A percentile compares a stretch with the other conserved stretches of the same genome.
These are phyloP conservation scores for Sinapis alba DNA, from an alignment of 441 rosid genomes.

Conservation along the genomic window DNA sequence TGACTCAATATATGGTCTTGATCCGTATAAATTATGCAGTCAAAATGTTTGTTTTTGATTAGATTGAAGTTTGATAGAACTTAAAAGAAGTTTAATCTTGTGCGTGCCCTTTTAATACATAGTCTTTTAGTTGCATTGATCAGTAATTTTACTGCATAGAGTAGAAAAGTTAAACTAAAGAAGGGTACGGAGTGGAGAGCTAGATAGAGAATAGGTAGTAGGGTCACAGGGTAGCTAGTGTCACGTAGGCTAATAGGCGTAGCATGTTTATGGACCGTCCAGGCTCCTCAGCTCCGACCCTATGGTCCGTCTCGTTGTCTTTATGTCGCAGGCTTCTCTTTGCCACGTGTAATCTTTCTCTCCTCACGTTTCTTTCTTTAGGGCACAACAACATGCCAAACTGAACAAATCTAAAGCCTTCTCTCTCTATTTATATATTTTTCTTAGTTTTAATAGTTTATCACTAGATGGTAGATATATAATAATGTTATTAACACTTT, in stretches of 20 bases:
- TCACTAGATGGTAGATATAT: background rate
- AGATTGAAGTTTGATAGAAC: background rate
- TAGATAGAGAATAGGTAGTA: constrained; percentile 34
- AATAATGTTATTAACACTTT: background rate
- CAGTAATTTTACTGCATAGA: constrained; percentile 31
- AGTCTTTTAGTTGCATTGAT: background rate
- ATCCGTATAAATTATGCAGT: background rate
- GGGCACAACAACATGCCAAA: constrained; percentile 39
- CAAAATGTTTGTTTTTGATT: background rate
- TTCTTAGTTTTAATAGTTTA: background rate
- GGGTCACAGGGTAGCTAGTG: constrained; percentile 29
- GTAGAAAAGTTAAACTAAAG: constrained; percentile 35
- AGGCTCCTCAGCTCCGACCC: constrained; percentile 44
- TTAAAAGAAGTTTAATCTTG: background rate
- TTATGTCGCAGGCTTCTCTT: constrained; percentile 36
- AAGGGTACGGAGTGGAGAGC: constrained; percentile 40
- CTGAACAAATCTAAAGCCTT: background rate
- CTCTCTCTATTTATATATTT: too few relatives aligned
- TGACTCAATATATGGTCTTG: background rate
- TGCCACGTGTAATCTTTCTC: constrained; percentile 20
- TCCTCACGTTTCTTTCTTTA: constrained; percentile 32
- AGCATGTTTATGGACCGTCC: constrained; percentile 46
- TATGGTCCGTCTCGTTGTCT: constrained; percentile 44
- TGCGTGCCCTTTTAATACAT: constrained; percentile 14
- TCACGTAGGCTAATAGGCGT: constrained; percentile 29